Conservation (phyloP, 768 basidiomycete genomes). For the Boletus eberwhitei region DNA sequence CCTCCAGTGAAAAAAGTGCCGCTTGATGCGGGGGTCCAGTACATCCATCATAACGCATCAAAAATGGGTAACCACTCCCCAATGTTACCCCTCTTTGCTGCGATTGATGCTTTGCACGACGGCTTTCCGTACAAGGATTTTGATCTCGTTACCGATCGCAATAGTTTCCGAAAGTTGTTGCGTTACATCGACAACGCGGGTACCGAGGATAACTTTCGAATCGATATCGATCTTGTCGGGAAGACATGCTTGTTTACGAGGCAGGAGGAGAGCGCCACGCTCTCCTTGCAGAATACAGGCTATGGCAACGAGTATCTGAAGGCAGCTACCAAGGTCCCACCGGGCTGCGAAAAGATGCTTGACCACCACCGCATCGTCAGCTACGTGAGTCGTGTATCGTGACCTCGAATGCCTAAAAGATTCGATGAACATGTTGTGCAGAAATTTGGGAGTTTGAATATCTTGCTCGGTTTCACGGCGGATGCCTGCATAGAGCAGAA, state of each 20-base stretch:
- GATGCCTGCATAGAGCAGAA: constrained; percentile 37
- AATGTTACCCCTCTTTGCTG: constrained; percentile 55
- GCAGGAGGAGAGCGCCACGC: constrained; percentile 38
- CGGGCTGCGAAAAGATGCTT: constrained; percentile 47
- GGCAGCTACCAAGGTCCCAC: constrained; percentile 45
- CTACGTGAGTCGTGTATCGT: constrained; percentile 45
- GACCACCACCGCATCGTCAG: constrained; percentile 62
- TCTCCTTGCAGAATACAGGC: constrained; percentile 29
- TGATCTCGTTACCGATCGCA: constrained; percentile 59
- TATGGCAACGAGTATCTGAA: constrained; percentile 65
- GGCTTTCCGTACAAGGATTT: constrained; percentile 34
- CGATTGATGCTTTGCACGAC: constrained; percentile 45
- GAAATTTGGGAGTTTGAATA: constrained; percentile 56
- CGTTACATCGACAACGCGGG: constrained; percentile 40
- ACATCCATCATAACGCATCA: constrained; percentile 58
- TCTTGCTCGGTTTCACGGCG: constrained; percentile 58
- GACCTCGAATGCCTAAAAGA: not conserved
- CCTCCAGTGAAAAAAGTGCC: constrained; percentile 53
- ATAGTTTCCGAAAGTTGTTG: constrained; percentile 59
- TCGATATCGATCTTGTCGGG: constrained; percentile 65
- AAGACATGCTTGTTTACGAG: constrained; percentile 60
- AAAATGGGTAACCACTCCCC: constrained; percentile 36
- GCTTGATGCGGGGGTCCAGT: constrained; percentile 47
- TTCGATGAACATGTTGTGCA: constrained; percentile 22
- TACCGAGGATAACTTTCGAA: constrained; percentile 50